Conservation (phyloP, 345 rosid species). For the Toxicodendron radicans region DNA sequence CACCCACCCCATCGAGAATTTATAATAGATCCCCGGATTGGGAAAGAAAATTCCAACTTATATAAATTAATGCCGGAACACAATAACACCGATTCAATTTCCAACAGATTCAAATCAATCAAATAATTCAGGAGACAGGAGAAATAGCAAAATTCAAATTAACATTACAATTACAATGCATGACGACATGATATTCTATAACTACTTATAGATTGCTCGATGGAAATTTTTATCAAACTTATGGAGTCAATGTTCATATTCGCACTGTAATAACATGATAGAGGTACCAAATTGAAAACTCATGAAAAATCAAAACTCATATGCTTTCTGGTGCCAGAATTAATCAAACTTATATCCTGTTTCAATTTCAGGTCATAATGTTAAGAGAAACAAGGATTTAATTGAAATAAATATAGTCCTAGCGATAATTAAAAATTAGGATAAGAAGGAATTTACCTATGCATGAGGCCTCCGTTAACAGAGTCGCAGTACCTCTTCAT, state of each 20-base stretch:
- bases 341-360: background rate
- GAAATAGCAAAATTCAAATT: background rate
- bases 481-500: slow-evolving; percentile 95
- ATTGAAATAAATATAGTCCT: background rate
- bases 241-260: no score
- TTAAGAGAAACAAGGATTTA: background rate
- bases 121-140: background rate
- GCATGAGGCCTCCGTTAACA: slow-evolving; percentile 57
- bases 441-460: slow-evolving; percentile 38
- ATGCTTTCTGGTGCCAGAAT: background rate
- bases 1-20: background rate
- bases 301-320: background rate
- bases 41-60: background rate
- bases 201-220: no score
- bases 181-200: no score
- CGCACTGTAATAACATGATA: no score
- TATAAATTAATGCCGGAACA: background rate
- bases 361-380: background rate
- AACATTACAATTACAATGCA: no score
- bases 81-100: background rate
- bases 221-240: no score
- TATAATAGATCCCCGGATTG: background rate
- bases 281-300: background rate
- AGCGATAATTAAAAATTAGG: background rate
- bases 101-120: background rate